These are phyloP conservation scores for Nakaseomyces delphensis DNA, from an alignment of 1,139 yeast species.

Conservation along the genomic window DNA sequence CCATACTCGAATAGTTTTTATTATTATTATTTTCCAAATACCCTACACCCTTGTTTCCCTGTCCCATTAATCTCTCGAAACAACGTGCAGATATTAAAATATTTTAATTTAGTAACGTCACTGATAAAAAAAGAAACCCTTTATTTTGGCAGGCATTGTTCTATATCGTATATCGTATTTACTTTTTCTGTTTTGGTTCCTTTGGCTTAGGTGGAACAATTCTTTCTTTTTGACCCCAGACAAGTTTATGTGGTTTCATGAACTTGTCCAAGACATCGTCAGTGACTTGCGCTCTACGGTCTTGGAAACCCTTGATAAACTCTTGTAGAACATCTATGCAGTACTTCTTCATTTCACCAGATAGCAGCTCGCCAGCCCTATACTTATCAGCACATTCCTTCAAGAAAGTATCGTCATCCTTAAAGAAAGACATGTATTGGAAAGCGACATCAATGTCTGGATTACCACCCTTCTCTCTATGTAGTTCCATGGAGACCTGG, in stretches of 20 bases:
- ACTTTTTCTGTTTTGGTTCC: conserved; percentile 21
- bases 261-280: conserved; percentile 59
- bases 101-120: no score
- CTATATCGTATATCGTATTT: no score
- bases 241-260: conserved; percentile 79
- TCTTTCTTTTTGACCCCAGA: conserved; percentile 65
- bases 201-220: conserved; percentile 57
- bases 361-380: conserved; percentile 70
- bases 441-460: conserved; percentile 94
- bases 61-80: no score
- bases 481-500: conserved; percentile 77
- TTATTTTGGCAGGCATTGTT: not conserved
- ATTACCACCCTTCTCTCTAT: conserved; percentile 80
- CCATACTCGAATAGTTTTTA: not conserved
- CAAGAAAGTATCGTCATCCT: conserved; percentile 78
- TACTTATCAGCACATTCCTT: conserved; percentile 55
- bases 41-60: no score
- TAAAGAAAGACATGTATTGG: conserved; percentile 84
- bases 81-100: no score
- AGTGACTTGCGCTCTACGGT: conserved; percentile 56
- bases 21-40: not conserved
- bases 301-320: conserved; percentile 76
- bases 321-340: conserved; percentile 75
- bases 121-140: no score
- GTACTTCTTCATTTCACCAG: conserved; percentile 88